Evolutionary conservation across 306 rosid genomes (phyloP), one percentile per base, ranked within the genome.

Genomic region (Ochetophila trinervis): DNA sequence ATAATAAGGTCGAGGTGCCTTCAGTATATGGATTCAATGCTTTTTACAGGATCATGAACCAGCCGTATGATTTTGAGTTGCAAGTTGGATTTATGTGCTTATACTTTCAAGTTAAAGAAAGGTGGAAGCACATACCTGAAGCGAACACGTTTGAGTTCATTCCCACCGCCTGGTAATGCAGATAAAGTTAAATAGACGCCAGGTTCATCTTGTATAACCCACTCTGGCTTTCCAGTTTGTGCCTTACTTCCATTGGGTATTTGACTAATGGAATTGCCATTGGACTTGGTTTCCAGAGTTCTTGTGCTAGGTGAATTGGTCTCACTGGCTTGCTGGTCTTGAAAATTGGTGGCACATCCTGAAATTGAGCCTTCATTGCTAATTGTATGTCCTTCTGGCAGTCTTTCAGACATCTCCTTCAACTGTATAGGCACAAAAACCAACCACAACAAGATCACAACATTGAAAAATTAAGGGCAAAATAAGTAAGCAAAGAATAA

Each of bases 161-260:
- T 85, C 45, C 89, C 88, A 40, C 96, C 96, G 18, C 65, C 73
- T 30, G 86, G 91, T 76, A 76, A 72, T 56, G 86, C 63, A 62
- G 78, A 72, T 82, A 93, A 49, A 70, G 91, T 89, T 72, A 93
- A 30, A 71, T 89, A 89, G 4, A 93, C 99, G 16, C 99, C 99
- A 12, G 89, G 87, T 83, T 93, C 91, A 70, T 90, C 94, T 77
- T 87, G 97, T 69, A 93, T 80, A 74, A 93, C 91, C 87, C 89
- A 76, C 83, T 90, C 99, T 56, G 72, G 67, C 72, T 79, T 86
- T 72, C 78, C 86, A 63, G 68, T 70, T 47, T 74, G 86, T 62
- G 78, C 30, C 81, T 71, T 79, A 62, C 73, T 65, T 70, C 86
- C 88, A 67, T 80, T 84, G 52, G 83, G 63, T 53, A 49, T 74